Evolutionary conservation across 2,329 filamentous ascomycete species (phyloP), one percentile per base, ranked within the genome.

Genomic region (Colletotrichum australisinense): DNA sequence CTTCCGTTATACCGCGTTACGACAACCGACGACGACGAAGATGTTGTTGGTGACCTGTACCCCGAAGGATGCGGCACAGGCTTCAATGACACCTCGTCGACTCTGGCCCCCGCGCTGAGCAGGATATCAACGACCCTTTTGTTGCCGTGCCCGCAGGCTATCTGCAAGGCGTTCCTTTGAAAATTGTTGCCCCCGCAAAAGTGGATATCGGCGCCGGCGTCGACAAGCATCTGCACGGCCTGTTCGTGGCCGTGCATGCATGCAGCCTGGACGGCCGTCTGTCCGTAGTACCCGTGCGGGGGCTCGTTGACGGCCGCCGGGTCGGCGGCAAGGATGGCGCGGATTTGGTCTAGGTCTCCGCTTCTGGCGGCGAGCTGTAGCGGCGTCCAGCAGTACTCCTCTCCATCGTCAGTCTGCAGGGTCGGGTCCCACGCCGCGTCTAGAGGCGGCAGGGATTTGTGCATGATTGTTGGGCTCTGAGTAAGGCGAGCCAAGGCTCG

Each of bases 161-260:
- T 77, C 79, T 76, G 86, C 78, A 80, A 83, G 76, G 77, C 84
- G 79, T 74, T 88, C 74, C 30, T 38, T 30, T 64, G 83, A 82
- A 74, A 80, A 77, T 77, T 80, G 49, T 79, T 81, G 19, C 79
- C 77, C 66, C 77, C 79, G 73, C 76, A 80, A 74, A 80, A 79
- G 65, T 84, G 77, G 30, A 82, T 77, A 46, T 80, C 75, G 5
- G 81, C 81, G 3, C 80, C 80, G 7, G 77, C 77, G 4, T 74
- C 75, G 5, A 84, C 73, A 3, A 84, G 75, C 2, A 76, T 56
- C 38, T 73, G 62, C 16, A 78, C 79, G 16, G 81, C 76, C 6
- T 75, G 75, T 11, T 72, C 56, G 60, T 83, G 76, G 3, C 77
- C 76, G 1, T 66, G 58, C 16, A 78, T 75, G 7, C 80, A 79